Evolutionary conservation across 331 rosid species (phyloP).

Genomic region (Spiraea crenata): DNA sequence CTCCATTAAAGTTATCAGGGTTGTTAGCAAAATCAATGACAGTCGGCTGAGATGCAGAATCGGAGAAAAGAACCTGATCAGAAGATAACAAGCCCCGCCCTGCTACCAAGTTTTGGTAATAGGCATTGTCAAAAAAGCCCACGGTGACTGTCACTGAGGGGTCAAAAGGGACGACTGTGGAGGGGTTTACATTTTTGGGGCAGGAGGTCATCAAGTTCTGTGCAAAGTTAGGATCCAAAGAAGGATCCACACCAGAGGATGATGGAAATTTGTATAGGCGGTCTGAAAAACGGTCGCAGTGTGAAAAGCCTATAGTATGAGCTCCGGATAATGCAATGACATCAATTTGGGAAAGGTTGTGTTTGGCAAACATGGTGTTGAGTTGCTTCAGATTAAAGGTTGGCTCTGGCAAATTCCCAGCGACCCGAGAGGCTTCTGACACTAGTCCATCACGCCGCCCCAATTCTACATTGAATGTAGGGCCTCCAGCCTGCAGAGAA

Average conservation of each 20-base stretch:
- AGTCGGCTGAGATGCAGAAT: conserved; percentile 34
- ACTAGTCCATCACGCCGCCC: conserved; percentile 77
- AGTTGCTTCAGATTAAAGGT: conserved; percentile 47
- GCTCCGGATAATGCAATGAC: conserved; percentile 86
- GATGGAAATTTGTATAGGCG: conserved; percentile 51
- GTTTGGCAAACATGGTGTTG: conserved; percentile 37
- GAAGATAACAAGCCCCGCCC: conserved; percentile 58
- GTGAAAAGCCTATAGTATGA: conserved; percentile 73
- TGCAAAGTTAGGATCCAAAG: conserved; percentile 45
- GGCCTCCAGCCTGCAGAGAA: conserved; percentile 61
- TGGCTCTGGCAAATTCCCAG: conserved; percentile 56
- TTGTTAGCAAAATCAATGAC: conserved; percentile 53
- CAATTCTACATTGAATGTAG: conserved; percentile 62
- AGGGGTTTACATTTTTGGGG: conserved; percentile 44
- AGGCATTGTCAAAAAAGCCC: conserved; percentile 45
- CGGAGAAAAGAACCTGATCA: conserved; percentile 54
- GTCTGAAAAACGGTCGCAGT: conserved; percentile 52
- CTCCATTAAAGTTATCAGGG: conserved; percentile 33
- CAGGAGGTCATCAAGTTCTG: conserved; percentile 33
- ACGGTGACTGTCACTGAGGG: conserved; percentile 43
- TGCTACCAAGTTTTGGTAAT: conserved; percentile 47
- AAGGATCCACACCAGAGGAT: conserved; percentile 54
- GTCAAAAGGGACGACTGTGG: conserved; percentile 43
- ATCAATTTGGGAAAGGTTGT: conserved; percentile 49
- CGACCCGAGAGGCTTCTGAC: conserved; percentile 54